These are phyloP conservation scores for Carallia brachiata DNA, from an alignment of 345 rosid genomes.

Conservation along the genomic window DNA sequence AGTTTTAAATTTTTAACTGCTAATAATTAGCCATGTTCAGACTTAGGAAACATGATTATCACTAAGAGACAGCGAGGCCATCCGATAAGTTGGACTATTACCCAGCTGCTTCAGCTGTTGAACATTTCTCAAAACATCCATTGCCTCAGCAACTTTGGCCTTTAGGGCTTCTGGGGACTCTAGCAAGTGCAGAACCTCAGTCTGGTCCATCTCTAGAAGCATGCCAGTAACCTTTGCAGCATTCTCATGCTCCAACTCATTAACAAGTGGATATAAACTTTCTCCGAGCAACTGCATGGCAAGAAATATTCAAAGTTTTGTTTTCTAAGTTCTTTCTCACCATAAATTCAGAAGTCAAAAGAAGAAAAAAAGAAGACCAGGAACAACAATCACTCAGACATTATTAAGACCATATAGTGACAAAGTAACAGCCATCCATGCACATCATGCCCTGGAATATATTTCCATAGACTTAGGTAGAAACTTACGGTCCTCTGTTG, in stretches of 20 bases:
- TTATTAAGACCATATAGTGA: background rate
- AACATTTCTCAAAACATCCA: constrained; percentile 16
- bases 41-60: constrained; percentile 16
- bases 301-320: background rate
- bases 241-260: constrained; percentile 18
- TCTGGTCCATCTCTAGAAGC: constrained; percentile 24
- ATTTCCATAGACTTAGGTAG: background rate
- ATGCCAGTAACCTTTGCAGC: constrained; percentile 25
- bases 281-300: constrained; percentile 16
- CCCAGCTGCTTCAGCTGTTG: constrained; percentile 6
- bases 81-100: constrained; percentile 7
- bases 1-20: background rate
- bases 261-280: constrained; percentile 18
- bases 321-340: too few species aligned
- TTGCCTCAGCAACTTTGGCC: constrained; percentile 18
- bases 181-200: constrained; percentile 18
- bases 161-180: constrained; percentile 15
- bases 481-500: constrained; percentile 14
- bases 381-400: background rate
- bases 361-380: background rate
- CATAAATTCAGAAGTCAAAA: background rate
- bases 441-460: background rate
- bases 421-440: background rate
- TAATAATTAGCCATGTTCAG: too few species aligned
- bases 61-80: constrained; percentile 12